Evolutionary conservation across 2,329 filamentous ascomycete genomes (phyloP).

Genomic region (Alternaria tenuissima): DNA sequence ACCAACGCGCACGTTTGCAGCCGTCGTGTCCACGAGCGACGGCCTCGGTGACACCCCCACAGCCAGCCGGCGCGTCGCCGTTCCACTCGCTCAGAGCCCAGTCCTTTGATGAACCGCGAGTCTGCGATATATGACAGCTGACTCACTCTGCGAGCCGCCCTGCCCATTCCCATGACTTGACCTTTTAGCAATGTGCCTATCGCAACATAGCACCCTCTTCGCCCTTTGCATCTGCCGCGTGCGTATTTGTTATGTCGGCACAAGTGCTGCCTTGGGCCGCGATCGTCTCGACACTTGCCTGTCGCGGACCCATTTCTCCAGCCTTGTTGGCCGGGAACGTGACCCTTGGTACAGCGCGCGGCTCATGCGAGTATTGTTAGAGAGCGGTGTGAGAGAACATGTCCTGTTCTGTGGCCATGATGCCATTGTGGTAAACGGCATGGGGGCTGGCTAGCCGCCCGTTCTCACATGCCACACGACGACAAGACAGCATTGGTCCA

Average conservation of each 20-base stretch:
- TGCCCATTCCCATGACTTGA: slow-evolving; percentile 1
- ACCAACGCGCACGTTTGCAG: slow-evolving; percentile 3
- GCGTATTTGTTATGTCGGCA: slow-evolving; percentile 15
- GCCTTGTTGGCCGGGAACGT: not conserved
- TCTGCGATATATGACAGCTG: slow-evolving; percentile 14
- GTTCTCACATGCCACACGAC: slow-evolving; percentile 8
- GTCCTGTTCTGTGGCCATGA: not conserved
- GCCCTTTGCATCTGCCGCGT: slow-evolving; percentile 1
- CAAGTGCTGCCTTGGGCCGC: slow-evolving; percentile 17
- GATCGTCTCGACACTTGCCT: slow-evolving; percentile 11
- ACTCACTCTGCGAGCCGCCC: slow-evolving; percentile 5
- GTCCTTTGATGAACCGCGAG: slow-evolving; percentile 6
- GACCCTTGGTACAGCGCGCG: not conserved
- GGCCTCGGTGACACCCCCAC: slow-evolving; percentile 9
- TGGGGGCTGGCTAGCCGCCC: slow-evolving; percentile 3
- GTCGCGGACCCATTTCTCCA: slow-evolving; percentile 8
- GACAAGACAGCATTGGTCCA: not conserved
- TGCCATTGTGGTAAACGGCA: not conserved
- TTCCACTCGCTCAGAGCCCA: slow-evolving; percentile 14
- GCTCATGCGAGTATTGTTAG: not conserved
- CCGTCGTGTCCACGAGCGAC: not conserved
- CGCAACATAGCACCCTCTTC: not conserved
- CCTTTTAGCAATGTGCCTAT: slow-evolving; percentile 11
- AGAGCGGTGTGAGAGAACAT: slow-evolving; percentile 2
- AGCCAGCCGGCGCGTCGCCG: slow-evolving; percentile 12